Evolutionary conservation across 768 basidiomycete species (phyloP).

Genomic region (Suillus variegatus): DNA sequence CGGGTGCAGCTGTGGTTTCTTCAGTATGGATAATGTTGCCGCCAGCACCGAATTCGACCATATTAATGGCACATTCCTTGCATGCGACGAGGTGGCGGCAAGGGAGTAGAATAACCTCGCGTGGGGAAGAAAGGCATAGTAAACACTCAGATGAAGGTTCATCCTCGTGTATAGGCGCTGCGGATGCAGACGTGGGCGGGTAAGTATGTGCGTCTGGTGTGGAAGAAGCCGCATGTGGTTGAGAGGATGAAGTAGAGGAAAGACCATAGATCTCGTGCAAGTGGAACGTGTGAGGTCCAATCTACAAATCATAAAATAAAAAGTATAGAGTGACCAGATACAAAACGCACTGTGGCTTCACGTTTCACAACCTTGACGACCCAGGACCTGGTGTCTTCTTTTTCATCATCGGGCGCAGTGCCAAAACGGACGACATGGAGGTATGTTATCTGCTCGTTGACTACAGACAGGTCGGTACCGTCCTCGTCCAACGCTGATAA

Average conservation of each 20-base stretch:
- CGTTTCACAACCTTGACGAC: slow-evolving; percentile 91
- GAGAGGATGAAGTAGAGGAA: slow-evolving; percentile 44
- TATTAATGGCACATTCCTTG: slow-evolving; percentile 92
- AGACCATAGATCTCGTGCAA: slow-evolving; percentile 95
- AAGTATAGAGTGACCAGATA: slow-evolving; percentile 3
- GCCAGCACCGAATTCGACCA: slow-evolving; percentile 97
- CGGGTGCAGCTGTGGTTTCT: slow-evolving; percentile 33
- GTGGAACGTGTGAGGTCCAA: slow-evolving; percentile 92
- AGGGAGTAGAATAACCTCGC: slow-evolving; percentile 91
- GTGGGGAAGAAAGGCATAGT: slow-evolving; percentile 82
- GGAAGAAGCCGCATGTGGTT: slow-evolving; percentile 41
- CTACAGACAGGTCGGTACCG: slow-evolving; percentile 62
- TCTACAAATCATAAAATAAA: slow-evolving; percentile 44
- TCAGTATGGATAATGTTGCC: slow-evolving; percentile 73
- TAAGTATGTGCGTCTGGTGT: slow-evolving; percentile 45
- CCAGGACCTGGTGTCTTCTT: slow-evolving; percentile 76
- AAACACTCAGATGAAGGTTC: slow-evolving; percentile 88
- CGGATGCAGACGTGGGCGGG: slow-evolving; percentile 38
- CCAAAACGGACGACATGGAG: slow-evolving; percentile 81
- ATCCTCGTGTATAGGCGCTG: slow-evolving; percentile 47
- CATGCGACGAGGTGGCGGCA: slow-evolving; percentile 95
- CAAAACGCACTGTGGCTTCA: slow-evolving; percentile 69
- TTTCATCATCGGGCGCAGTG: slow-evolving; percentile 33
- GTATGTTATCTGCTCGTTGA: slow-evolving; percentile 89
- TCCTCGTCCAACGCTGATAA: slow-evolving; percentile 81